Conservation (phyloP, 345 rosid species). For the Geranium brycei region DNA sequence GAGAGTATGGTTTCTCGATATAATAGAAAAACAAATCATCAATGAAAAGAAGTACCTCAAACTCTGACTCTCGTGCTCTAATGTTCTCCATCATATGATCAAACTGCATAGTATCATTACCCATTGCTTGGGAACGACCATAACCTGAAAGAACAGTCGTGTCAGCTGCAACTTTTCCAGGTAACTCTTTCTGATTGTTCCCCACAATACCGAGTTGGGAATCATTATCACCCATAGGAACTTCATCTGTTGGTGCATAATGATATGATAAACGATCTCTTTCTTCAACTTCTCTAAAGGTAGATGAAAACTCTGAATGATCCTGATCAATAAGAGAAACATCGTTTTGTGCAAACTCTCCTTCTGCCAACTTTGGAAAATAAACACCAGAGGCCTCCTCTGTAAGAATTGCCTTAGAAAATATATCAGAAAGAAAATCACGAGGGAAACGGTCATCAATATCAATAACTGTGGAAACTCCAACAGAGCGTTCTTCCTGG, state of each 20-base stretch:
- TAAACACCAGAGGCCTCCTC: slow-evolving; percentile 36
- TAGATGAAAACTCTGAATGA: slow-evolving; percentile 28
- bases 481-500: slow-evolving; percentile 19
- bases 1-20: background rate
- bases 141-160: slow-evolving; percentile 15
- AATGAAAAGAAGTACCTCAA: slow-evolving; percentile 37
- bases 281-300: slow-evolving; percentile 16
- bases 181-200: slow-evolving; percentile 20
- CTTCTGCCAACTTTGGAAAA: slow-evolving; percentile 75
- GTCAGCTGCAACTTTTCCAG: slow-evolving; percentile 20
- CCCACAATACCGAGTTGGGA: slow-evolving; percentile 15
- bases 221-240: slow-evolving; percentile 10
- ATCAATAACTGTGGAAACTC: slow-evolving; percentile 52
- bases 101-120: slow-evolving; percentile 51
- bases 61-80: slow-evolving; percentile 33
- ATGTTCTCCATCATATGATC: slow-evolving; percentile 53
- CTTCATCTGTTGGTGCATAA: slow-evolving; percentile 27
- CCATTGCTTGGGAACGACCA: slow-evolving; percentile 25
- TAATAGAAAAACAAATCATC: slow-evolving; percentile 14
- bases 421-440: slow-evolving; percentile 70
- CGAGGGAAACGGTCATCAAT: slow-evolving; percentile 73
- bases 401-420: slow-evolving; percentile 41
- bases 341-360: slow-evolving; percentile 39
- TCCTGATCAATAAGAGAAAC: slow-evolving; percentile 47
- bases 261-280: slow-evolving; percentile 24